Evolutionary conservation across 2,329 filamentous ascomycete genomes (phyloP).

Genomic region (Pyrenochaeta sp.): DNA sequence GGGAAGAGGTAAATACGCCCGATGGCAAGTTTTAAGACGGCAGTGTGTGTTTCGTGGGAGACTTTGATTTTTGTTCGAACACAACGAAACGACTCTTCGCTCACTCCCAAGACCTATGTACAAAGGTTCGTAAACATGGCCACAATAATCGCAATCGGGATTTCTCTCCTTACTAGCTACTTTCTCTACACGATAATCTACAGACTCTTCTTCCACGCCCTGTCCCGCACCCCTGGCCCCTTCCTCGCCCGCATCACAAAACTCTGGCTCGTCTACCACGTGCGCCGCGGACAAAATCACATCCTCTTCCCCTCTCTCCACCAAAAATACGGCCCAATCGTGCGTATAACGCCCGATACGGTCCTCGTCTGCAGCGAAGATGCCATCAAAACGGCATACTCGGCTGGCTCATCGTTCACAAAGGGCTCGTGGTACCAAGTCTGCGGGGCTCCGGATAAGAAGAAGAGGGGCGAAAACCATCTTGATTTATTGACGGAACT

Average conservation of each 20-base stretch:
- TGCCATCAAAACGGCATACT: not conserved
- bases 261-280: constrained; percentile 13
- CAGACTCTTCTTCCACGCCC: constrained; percentile 5
- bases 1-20: too few species aligned
- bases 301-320: not conserved
- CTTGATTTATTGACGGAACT: constrained; percentile 10
- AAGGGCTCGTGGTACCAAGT: constrained; percentile 6
- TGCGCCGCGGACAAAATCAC: not conserved
- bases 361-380: not conserved
- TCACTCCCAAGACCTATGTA: too few species aligned
- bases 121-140: too few species aligned
- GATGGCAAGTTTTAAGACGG: too few species aligned
- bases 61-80: too few species aligned
- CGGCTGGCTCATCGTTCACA: not conserved
- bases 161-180: too few species aligned
- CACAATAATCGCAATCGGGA: too few species aligned
- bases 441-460: not conserved
- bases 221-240: constrained; percentile 10
- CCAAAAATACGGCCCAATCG: not conserved
- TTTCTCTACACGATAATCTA: not conserved
- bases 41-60: too few species aligned
- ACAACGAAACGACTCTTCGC: too few species aligned
- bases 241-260: constrained; percentile 9
- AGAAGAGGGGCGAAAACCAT: not conserved
- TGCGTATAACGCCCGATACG: not conserved